Evolutionary conservation across 1,284 basidiomycete genomes (phyloP).

Genomic region (Irpex sp.): DNA sequence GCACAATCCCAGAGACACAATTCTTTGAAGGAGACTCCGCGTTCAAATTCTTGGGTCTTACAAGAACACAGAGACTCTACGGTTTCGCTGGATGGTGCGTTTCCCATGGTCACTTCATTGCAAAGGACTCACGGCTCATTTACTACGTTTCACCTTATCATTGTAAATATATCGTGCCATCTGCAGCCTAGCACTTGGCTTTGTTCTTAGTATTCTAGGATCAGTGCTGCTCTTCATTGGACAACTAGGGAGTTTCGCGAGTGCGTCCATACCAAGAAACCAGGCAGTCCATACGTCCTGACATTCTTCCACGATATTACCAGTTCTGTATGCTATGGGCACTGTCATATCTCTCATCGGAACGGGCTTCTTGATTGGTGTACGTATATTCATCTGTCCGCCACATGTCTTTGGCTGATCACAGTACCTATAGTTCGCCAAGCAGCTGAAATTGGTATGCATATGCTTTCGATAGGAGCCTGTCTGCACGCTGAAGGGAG

Average conservation of each 20-base stretch:
- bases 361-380: constrained; percentile 86
- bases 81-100: constrained; percentile 80
- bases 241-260: constrained; percentile 67
- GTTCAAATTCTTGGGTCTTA: constrained; percentile 73
- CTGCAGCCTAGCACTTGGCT: constrained; percentile 61
- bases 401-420: not conserved
- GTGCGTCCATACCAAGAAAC: constrained; percentile 40
- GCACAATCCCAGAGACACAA: constrained; percentile 60
- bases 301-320: not conserved
- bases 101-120: not conserved
- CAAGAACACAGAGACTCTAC: constrained; percentile 75
- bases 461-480: not conserved
- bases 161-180: not conserved
- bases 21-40: constrained; percentile 83
- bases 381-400: constrained; percentile 31
- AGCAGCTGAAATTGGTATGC: constrained; percentile 72
- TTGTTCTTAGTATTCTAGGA: constrained; percentile 78
- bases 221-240: constrained; percentile 76
- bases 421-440: constrained; percentile 50
- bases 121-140: not conserved
- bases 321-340: constrained; percentile 81
- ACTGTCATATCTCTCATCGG: constrained; percentile 80
- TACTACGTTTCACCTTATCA: not conserved
- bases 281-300: not conserved
- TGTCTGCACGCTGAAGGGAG: not conserved